phyloP scores from a whole-genome alignment of 495 filamentous ascomycete species.

The Thozetella sp. region DNA sequence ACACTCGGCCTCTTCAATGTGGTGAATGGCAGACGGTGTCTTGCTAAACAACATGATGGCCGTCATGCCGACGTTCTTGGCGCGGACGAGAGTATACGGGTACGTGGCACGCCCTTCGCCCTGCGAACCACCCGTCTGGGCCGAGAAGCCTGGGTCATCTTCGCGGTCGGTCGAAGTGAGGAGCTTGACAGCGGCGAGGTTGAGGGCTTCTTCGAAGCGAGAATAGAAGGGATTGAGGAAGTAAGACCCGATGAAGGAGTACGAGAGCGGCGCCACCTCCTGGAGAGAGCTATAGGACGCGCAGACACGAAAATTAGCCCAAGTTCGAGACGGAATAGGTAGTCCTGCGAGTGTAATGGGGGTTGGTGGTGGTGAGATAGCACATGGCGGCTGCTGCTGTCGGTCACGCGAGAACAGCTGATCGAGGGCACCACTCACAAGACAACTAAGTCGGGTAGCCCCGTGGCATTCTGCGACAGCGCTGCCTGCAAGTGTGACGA shows the following conservation, averaged over 20 bases:
- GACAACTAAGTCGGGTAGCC: constrained; percentile 68
- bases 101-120: not conserved
- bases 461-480: constrained; percentile 51
- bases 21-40: constrained; percentile 52
- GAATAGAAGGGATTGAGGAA: constrained; percentile 76
- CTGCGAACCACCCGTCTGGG: not conserved
- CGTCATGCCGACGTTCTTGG: constrained; percentile 84
- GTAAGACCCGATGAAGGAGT: constrained; percentile 84
- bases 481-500: constrained; percentile 72
- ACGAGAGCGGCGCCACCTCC: constrained; percentile 83
- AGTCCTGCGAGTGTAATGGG: not conserved
- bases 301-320: constrained; percentile 1
- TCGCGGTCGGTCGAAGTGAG: constrained; percentile 9
- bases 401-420: not conserved
- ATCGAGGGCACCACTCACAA: constrained; percentile 39
- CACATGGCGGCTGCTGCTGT: not conserved
- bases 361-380: not conserved
- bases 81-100: constrained; percentile 48
- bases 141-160: not conserved
- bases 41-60: constrained; percentile 81
- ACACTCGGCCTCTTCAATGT: constrained; percentile 70
- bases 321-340: not conserved
- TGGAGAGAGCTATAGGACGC: constrained; percentile 65
- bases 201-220: constrained; percentile 66
- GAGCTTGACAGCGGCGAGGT: constrained; percentile 55